Evolutionary conservation across 2,329 filamentous ascomycete genomes (phyloP), one percentile per base, ranked within the genome.

Genomic region (Chalaropsis thielavioides): DNA sequence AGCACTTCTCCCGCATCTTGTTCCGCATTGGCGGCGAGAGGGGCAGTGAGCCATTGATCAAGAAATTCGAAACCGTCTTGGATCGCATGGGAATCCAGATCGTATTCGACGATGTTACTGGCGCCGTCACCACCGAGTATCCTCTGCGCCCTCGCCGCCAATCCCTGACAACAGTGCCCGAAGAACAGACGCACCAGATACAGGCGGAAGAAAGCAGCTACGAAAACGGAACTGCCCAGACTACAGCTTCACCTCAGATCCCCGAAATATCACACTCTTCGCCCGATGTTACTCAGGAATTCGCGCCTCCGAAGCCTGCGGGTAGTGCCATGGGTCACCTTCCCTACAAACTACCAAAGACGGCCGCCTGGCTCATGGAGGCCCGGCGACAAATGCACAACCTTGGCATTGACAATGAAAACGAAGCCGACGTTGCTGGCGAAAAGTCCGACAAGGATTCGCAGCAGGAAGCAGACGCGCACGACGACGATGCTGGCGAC

Each of bases 1-100:
- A 85, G 70, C 83, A 88, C 69, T 86, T 91, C 71, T 85, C 90
- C 69, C 83, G 87, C 68, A 85, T 95, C 70, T 76, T 96, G 65
- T 89, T 94, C 73, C 86, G 86, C 70, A 84, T 96, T 72, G 88
- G 89, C 63, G 85, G 84, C 67, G 80, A 83, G 70, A 79, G 80
- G 66, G 81, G 81, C 59, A 74, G 80, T 59, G 76, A 75, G 41
- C 80, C 80, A 3, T 77, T 95, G 35, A 79, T 83, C 68, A 83
- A 87, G 66, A 88, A 87, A 69, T 92, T 94, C 70, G 81, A 85
- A 72, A 77, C 81, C 66, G 79, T 90, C 67, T 78, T 95, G 69
- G 77, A 76, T 17, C 80, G 83, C 61, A 84, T 90, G 80, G 85
- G 86, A 24, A 90, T 92, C 68, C 80, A 84, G 51, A 78, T 94